phyloP scores from a whole-genome alignment of 768 basidiomycete genomes.

The Boletus sp. region DNA sequence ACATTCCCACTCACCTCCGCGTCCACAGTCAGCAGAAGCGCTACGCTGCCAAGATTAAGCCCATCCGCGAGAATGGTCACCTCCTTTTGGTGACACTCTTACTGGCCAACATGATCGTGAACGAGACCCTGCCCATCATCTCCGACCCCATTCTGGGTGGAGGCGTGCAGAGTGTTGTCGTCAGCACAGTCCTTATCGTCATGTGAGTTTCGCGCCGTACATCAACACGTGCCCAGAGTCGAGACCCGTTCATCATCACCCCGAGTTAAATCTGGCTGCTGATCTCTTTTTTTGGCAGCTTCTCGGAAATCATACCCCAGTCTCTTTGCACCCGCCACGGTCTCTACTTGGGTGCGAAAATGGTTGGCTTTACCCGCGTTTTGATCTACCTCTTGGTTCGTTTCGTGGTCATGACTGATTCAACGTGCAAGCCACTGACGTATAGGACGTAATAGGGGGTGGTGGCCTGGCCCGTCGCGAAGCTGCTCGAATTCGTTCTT shows the following conservation, averaged over 20 bases:
- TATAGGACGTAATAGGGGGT: conserved; percentile 46
- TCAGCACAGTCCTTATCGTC: conserved; percentile 82
- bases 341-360: conserved; percentile 83
- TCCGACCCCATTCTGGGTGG: conserved; percentile 78
- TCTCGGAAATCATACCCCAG: conserved; percentile 90
- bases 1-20: neutral
- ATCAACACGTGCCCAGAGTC: neutral
- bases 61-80: conserved; percentile 82
- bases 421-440: neutral
- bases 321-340: conserved; percentile 91
- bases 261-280: neutral
- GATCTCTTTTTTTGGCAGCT: conserved; percentile 44
- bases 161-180: conserved; percentile 72
- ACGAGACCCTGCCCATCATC: conserved; percentile 84
- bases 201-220: conserved; percentile 54
- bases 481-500: conserved; percentile 71
- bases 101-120: conserved; percentile 89
- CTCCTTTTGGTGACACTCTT: conserved; percentile 79
- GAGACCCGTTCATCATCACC: neutral
- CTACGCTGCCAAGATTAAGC: conserved; percentile 83
- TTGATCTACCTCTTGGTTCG: conserved; percentile 68
- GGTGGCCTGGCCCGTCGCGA: conserved; percentile 84
- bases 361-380: conserved; percentile 66
- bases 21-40: conserved; percentile 65
- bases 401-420: neutral